phyloP scores from a whole-genome alignment of 2,329 filamentous ascomycete genomes.

The Xylaria sp. region DNA sequence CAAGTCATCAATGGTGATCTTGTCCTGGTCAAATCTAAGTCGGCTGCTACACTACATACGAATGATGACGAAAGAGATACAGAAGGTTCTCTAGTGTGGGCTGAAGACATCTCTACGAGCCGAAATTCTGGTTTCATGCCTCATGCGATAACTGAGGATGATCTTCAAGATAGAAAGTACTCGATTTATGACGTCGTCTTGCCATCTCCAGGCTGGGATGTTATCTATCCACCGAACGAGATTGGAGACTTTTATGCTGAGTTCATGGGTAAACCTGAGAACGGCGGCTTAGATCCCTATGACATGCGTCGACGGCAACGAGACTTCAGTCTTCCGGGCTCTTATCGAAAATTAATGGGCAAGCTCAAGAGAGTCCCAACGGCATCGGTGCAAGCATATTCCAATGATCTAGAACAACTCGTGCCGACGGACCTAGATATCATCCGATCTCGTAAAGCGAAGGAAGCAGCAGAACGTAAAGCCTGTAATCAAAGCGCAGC shows the following conservation, averaged over 20 bases:
- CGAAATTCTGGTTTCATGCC: slow-evolving; percentile 65
- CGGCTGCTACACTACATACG: slow-evolving; percentile 47
- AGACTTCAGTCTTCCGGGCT: slow-evolving; percentile 88
- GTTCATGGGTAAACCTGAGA: slow-evolving; percentile 84
- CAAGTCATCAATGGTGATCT: slow-evolving; percentile 87
- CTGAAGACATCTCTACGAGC: slow-evolving; percentile 63
- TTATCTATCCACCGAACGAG: slow-evolving; percentile 85
- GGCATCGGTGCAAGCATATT: slow-evolving; percentile 77
- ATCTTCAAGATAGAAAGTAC: slow-evolving; percentile 79
- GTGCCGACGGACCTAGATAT: slow-evolving; percentile 86
- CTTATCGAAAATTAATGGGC: slow-evolving; percentile 86
- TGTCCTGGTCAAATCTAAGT: slow-evolving; percentile 65
- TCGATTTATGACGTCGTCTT: slow-evolving; percentile 89
- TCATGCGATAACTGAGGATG: slow-evolving; percentile 77
- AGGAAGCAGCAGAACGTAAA: slow-evolving; percentile 43
- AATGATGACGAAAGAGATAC: slow-evolving; percentile 71
- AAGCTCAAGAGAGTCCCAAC: slow-evolving; percentile 72
- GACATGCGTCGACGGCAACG: slow-evolving; percentile 87
- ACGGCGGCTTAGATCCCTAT: slow-evolving; percentile 82
- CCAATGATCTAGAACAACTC: slow-evolving; percentile 80
- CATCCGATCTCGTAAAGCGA: slow-evolving; percentile 59
- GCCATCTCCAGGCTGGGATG: slow-evolving; percentile 90
- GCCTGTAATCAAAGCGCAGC: slow-evolving; percentile 30
- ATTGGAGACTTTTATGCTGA: slow-evolving; percentile 84
- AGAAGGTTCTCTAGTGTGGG: slow-evolving; percentile 69